These are phyloP conservation scores for Corynascus novoguineensis DNA, from an alignment of 495 filamentous ascomycete species.

Conservation along the genomic window DNA sequence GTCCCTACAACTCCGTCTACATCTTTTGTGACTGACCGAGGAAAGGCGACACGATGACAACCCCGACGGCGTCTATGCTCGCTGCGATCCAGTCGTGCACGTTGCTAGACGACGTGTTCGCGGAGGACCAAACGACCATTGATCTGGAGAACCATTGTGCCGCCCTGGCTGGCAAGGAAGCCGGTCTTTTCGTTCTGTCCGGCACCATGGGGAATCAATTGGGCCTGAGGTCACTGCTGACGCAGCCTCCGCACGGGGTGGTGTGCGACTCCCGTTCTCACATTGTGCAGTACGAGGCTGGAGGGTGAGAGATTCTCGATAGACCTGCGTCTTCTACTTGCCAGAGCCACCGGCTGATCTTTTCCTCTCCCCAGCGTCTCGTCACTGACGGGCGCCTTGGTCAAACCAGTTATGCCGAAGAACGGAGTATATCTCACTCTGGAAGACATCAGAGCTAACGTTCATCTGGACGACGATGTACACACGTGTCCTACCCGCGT, in stretches of 20 bases:
- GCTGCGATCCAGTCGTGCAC: slow-evolving; percentile 52
- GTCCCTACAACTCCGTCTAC: neutral
- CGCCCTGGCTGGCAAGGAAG: slow-evolving; percentile 63
- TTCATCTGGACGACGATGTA: slow-evolving; percentile 42
- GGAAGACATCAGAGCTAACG: slow-evolving; percentile 59
- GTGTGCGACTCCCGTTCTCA: slow-evolving; percentile 64
- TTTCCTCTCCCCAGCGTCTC: slow-evolving; percentile 38
- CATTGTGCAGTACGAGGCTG: slow-evolving; percentile 67
- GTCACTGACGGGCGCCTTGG: slow-evolving; percentile 53
- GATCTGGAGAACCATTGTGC: slow-evolving; percentile 67
- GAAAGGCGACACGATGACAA: slow-evolving; percentile 78
- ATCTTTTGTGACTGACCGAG: neutral
- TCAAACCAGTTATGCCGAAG: slow-evolving; percentile 51
- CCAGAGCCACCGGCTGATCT: slow-evolving; percentile 12
- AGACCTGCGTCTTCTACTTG: neutral
- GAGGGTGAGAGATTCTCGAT: slow-evolving; percentile 41
- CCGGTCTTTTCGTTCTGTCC: slow-evolving; percentile 70
- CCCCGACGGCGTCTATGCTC: slow-evolving; percentile 79
- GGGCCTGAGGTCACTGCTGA: slow-evolving; percentile 59
- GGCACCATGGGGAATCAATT: slow-evolving; percentile 92
- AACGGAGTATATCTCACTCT: slow-evolving; percentile 72
- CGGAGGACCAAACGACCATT: slow-evolving; percentile 73
- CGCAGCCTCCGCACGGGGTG: slow-evolving; percentile 64
- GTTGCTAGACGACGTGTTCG: slow-evolving; percentile 77
- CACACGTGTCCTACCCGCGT: slow-evolving; percentile 69